Evolutionary conservation across 306 rosid genomes (phyloP).

Genomic region (Casuarina equisetifolia): DNA sequence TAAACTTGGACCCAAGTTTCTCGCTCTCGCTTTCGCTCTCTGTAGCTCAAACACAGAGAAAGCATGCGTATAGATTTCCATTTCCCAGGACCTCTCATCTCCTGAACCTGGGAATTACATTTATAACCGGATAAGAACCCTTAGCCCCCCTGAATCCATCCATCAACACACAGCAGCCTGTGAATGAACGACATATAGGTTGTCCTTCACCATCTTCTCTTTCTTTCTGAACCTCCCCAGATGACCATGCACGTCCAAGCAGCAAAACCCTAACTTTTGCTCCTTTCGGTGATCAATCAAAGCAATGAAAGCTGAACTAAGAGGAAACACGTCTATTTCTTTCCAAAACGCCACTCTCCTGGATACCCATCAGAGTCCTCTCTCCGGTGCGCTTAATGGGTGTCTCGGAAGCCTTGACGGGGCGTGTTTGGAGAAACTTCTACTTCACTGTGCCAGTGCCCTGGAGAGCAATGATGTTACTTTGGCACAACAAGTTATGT

Average conservation of each 20-base stretch:
- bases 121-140: slow-evolving; percentile 21
- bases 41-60: background rate
- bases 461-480: slow-evolving; percentile 87
- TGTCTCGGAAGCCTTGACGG: slow-evolving; percentile 90
- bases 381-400: slow-evolving; percentile 68
- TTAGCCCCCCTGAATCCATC: slow-evolving; percentile 30
- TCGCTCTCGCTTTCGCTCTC: slow-evolving; percentile 2
- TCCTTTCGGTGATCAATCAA: background rate
- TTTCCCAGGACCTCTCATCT: slow-evolving; percentile 13
- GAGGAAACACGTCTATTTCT: slow-evolving; percentile 55
- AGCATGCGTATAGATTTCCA: slow-evolving; percentile 16
- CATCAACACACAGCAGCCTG: slow-evolving; percentile 26
- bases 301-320: slow-evolving; percentile 72
- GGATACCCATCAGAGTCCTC: slow-evolving; percentile 39
- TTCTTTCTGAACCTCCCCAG: background rate
- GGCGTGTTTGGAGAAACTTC: slow-evolving; percentile 82
- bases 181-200: slow-evolving; percentile 7
- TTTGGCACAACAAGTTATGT: slow-evolving; percentile 94
- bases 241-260: slow-evolving; percentile 40
- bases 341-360: slow-evolving; percentile 59
- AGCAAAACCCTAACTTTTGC: background rate
- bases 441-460: slow-evolving; percentile 84
- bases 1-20: slow-evolving; percentile 6
- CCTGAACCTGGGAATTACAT: slow-evolving; percentile 13
- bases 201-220: slow-evolving; percentile 18